Evolutionary conservation across 768 basidiomycete species (phyloP).

Genomic region (Termitomyces sp.): DNA sequence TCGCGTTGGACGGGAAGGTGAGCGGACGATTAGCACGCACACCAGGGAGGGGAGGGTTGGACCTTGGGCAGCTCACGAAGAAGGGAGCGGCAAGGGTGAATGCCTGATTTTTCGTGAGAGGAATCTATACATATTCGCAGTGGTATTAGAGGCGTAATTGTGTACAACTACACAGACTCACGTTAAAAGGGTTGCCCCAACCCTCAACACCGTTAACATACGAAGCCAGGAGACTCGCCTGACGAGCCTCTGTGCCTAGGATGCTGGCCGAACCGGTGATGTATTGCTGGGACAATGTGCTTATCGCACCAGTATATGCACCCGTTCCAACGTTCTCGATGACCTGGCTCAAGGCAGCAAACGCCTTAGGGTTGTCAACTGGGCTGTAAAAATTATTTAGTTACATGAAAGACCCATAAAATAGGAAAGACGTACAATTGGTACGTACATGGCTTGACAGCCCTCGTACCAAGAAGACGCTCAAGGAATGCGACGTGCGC

Average conservation of each 20-base stretch:
- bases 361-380: conserved; percentile 1
- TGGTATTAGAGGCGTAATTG: background rate
- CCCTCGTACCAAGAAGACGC: background rate
- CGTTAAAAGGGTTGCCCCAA: conserved; percentile 12
- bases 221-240: conserved; percentile 6
- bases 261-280: conserved; percentile 10
- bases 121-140: conserved; percentile 16
- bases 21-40: conserved; percentile 46
- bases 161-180: background rate
- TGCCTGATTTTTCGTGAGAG: conserved; percentile 26
- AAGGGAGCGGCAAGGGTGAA: conserved; percentile 33
- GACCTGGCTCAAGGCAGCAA: conserved; percentile 5
- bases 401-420: background rate
- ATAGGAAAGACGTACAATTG: conserved; percentile 3
- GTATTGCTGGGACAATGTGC: conserved; percentile 6
- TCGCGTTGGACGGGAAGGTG: conserved; percentile 17
- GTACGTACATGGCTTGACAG: conserved; percentile 7
- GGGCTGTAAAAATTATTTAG: conserved; percentile 1
- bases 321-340: conserved; percentile 11
- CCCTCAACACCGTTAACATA: conserved; percentile 12
- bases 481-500: conserved; percentile 6
- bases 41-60: conserved; percentile 40
- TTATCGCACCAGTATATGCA: conserved; percentile 9
- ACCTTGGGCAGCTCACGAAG: conserved; percentile 44
- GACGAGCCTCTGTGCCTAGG: conserved; percentile 13